A percentile compares a stretch with the other conserved stretches of the same genome.
Evolutionary conservation across 257 asterid genomes (phyloP).

Genomic region (Coffea canephora): DNA sequence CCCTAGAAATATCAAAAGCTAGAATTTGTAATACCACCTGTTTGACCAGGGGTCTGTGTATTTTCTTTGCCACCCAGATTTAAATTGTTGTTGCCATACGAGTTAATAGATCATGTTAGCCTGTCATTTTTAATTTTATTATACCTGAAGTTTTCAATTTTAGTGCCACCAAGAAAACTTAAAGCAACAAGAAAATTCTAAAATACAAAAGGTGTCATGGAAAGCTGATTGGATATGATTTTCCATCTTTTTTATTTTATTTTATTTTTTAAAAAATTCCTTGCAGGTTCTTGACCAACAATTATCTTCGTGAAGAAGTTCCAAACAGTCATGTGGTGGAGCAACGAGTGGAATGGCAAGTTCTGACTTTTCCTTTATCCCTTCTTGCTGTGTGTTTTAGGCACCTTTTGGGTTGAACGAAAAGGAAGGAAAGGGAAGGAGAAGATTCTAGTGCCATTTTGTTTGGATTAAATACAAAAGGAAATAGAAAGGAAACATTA

Average conservation of each 20-base stretch:
- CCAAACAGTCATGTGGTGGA: slow-evolving; percentile 95
- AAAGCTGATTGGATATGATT: slow-evolving; percentile 1
- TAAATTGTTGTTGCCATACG: not conserved
- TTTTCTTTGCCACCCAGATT: not conserved
- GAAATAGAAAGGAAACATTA: too few species aligned
- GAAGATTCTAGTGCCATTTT: too few species aligned
- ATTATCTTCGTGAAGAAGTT: slow-evolving; percentile 96
- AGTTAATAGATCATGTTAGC: not conserved
- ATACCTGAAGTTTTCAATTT: not conserved
- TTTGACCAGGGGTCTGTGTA: not conserved
- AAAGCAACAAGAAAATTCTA: not conserved
- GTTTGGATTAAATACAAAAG: too few species aligned
- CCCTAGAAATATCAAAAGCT: not conserved
- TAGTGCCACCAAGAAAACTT: not conserved
- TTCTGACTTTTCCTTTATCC: slow-evolving; percentile 24
- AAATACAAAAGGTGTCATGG: not conserved
- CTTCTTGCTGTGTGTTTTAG: slow-evolving; percentile 9
- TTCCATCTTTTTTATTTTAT: slow-evolving; percentile 7
- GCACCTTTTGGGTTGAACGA: too few species aligned
- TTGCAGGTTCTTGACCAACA: slow-evolving; percentile 87
- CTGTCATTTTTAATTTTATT: not conserved
- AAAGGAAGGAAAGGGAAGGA: too few species aligned
- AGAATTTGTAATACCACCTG: not conserved
- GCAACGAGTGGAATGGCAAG: slow-evolving; percentile 98
- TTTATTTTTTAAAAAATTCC: not conserved